Evolutionary conservation across 1,284 basidiomycete genomes (phyloP).

Genomic region (Boletellus sp.): DNA sequence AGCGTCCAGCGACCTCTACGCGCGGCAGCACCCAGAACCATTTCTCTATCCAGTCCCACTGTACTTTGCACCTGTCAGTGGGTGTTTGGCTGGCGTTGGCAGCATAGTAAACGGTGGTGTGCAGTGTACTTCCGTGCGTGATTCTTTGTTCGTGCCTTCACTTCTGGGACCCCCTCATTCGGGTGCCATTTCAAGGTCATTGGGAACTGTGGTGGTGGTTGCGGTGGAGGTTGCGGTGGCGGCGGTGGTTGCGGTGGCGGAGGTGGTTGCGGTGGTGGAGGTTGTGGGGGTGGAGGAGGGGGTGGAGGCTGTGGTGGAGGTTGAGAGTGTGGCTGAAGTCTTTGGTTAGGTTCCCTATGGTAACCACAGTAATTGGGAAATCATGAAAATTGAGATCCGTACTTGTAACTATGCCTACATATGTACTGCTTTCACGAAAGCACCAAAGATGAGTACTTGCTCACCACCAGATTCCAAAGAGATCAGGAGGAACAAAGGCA

Average conservation of each 20-base stretch:
- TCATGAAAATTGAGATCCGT: no score
- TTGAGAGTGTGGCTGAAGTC: not conserved
- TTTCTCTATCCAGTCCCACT: conserved; percentile 35
- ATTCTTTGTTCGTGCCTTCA: not conserved
- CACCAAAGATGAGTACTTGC: no score
- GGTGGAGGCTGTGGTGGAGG: not conserved
- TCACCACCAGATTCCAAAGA: no score
- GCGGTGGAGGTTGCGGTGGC: not conserved
- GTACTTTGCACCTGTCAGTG: conserved; percentile 17
- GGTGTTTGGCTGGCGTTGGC: conserved; percentile 19
- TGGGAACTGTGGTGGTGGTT: not conserved
- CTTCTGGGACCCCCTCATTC: not conserved
- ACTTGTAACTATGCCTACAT: no score
- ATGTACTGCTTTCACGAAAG: no score
- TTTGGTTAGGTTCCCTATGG: no score
- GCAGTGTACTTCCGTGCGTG: conserved; percentile 10
- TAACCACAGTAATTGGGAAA: no score
- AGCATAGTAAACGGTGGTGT: conserved; percentile 15
- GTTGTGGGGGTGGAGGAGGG: not conserved
- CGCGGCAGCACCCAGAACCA: not conserved
- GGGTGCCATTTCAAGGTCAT: no score
- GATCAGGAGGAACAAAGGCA: no score
- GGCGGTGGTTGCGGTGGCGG: not conserved
- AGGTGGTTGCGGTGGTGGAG: not conserved
- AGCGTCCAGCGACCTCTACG: not conserved